Conservation (phyloP, 2,329 filamentous ascomycete genomes). For the Cladosporium austrohemisphaericum region DNA sequence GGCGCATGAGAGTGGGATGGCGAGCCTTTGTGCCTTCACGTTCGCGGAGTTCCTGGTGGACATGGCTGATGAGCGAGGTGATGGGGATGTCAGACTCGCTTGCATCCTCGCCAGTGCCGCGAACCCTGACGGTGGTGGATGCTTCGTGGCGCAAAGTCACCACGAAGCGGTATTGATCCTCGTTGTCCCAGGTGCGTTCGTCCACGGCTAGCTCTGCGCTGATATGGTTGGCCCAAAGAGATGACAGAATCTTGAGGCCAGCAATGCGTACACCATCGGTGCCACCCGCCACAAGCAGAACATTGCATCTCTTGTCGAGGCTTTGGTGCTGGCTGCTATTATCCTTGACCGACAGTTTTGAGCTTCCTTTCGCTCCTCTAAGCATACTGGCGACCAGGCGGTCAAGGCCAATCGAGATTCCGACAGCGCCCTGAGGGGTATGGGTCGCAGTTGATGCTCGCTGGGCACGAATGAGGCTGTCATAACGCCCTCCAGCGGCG, state of each 20-base stretch:
- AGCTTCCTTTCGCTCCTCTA: conserved; percentile 29
- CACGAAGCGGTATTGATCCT: conserved; percentile 65
- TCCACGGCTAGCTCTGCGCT: conserved; percentile 84
- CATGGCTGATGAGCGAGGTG: conserved; percentile 71
- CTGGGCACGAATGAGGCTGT: conserved; percentile 80
- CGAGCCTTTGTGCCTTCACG: conserved; percentile 54
- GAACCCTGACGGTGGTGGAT: conserved; percentile 51
- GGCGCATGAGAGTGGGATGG: conserved; percentile 33
- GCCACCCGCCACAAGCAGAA: conserved; percentile 86
- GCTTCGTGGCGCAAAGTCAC: conserved; percentile 79
- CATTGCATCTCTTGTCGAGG: conserved; percentile 59
- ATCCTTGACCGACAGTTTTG: conserved; percentile 23
- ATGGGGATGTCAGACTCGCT: conserved; percentile 71
- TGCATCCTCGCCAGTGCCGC: conserved; percentile 46
- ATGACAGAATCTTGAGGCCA: conserved; percentile 72
- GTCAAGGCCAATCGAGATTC: conserved; percentile 88
- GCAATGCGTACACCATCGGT: conserved; percentile 67
- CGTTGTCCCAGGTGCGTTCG: conserved; percentile 17
- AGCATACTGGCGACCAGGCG: conserved; percentile 63
- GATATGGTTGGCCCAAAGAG: conserved; percentile 78
- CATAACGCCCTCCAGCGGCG: conserved; percentile 90
- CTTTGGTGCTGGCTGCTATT: conserved; percentile 6
- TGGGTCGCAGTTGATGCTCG: conserved; percentile 61
- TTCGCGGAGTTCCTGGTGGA: conserved; percentile 78
- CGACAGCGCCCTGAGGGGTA: conserved; percentile 59